Base-by-base conservation (phyloP, 345 rosid species). In the Eucalyptus decipiens region DNA sequence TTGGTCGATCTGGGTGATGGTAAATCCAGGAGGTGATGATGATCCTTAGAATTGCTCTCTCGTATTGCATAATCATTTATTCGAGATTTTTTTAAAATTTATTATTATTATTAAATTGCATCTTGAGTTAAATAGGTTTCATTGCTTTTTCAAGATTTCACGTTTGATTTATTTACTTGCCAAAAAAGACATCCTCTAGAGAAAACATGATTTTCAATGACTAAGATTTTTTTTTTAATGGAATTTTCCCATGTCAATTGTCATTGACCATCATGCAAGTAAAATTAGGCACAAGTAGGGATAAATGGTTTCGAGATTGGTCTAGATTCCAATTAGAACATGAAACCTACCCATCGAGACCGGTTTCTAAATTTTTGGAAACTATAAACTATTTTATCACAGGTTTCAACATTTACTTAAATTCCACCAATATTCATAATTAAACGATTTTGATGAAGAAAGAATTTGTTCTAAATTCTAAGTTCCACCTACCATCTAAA, bases 401-500 rank as follows among this genome's bases (percentile, higher is more conserved):
- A 24, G 0, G 9, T 52, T 56, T 24, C 1, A 24, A 10, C 0
- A 14, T 23, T 6, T 56, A 56, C 1, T 24, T 2, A 56, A 24
- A 56, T 24, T 56, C 0, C 0, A 24, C 1, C 1, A 24, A 24
- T 56, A 10, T 56, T 56, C 5, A 21, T 56, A 4, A 56, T 56
- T 56, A 0, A 24, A 56, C 3, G 0, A 1, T 56, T 56, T 9
- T 0, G 2, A 2, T 56, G 30, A 56, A 56, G 2, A 4, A 24
- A 19, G 0, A 17, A 52, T 19, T 52, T 52, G 2, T 18, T 19
- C 0, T 52, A 52, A 0, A 1, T 52, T 52, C 4, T 19, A 52
- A 4, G 0, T 52, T 21, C 26, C 58, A 52, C 0, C 2, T 52
- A 4, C 0, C 0, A 0, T 56, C 6, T 0, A 23, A 56, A 9